phyloP scores from a whole-genome alignment of 495 filamentous ascomycete genomes.

The Parachaetomium inaequale region DNA sequence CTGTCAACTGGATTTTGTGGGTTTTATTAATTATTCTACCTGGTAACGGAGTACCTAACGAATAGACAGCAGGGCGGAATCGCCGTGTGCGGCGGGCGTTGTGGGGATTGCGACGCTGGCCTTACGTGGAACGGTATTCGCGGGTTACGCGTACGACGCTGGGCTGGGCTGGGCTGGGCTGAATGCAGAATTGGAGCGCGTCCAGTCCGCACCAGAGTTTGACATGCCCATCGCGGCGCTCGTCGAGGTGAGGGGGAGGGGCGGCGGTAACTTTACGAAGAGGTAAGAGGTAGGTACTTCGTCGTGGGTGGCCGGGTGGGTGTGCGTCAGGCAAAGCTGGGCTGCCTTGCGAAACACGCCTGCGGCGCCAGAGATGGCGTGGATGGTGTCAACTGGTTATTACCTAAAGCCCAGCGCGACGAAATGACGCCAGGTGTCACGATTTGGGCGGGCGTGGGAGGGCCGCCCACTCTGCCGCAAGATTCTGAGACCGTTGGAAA shows the following conservation, averaged over 20 bases:
- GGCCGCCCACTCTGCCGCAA: background rate
- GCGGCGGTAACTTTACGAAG: background rate
- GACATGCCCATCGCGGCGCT: background rate
- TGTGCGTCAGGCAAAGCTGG: background rate
- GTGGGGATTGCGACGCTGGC: slow-evolving; percentile 14
- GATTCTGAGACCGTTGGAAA: slow-evolving; percentile 7
- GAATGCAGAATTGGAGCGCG: background rate
- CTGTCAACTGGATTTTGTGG: background rate
- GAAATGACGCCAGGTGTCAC: slow-evolving; percentile 11
- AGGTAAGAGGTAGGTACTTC: background rate
- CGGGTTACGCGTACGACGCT: background rate
- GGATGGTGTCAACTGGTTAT: slow-evolving; percentile 16
- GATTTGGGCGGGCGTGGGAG: background rate
- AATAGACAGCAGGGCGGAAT: background rate
- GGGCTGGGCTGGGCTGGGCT: background rate
- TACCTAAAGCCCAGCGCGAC: background rate
- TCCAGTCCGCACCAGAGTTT: background rate
- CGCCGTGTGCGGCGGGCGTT: slow-evolving; percentile 12
- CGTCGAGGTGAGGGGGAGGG: background rate
- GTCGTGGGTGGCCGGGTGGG: background rate
- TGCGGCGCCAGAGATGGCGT: slow-evolving; percentile 19
- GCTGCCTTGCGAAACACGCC: slow-evolving; percentile 3
- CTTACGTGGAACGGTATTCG: slow-evolving; percentile 12
- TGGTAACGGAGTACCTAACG: too few relatives aligned
- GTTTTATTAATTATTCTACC: too few relatives aligned